Conservation (phyloP, 2,329 filamentous ascomycete genomes). For the Alternaria arbusti region DNA sequence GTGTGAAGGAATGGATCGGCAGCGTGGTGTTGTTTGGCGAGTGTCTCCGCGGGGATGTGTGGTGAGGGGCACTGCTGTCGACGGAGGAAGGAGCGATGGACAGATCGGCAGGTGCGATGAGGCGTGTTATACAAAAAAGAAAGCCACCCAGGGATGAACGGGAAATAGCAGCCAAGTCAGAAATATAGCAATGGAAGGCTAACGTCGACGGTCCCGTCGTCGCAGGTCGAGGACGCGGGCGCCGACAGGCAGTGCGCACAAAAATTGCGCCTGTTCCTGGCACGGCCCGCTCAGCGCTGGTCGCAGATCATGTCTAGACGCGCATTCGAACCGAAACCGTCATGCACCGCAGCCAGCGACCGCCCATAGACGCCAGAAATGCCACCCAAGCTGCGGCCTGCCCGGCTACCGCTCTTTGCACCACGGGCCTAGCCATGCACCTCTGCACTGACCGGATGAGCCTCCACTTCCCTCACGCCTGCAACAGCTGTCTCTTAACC, state of each 20-base stretch:
- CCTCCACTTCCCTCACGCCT: neutral
- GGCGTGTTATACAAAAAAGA: neutral
- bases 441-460: neutral
- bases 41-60: slow-evolving; percentile 8
- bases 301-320: slow-evolving; percentile 17
- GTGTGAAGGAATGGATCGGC: neutral
- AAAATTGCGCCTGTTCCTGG: slow-evolving; percentile 28
- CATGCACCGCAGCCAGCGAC: slow-evolving; percentile 5
- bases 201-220: slow-evolving; percentile 1
- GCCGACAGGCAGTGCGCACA: neutral
- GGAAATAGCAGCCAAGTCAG: neutral
- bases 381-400: slow-evolving; percentile 10
- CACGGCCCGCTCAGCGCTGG: slow-evolving; percentile 15
- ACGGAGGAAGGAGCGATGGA: slow-evolving; percentile 1
- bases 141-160: neutral
- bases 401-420: slow-evolving; percentile 6
- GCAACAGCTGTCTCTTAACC: neutral
- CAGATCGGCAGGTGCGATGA: slow-evolving; percentile 1
- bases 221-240: slow-evolving; percentile 7
- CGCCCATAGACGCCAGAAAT: slow-evolving; percentile 7
- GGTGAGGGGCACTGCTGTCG: slow-evolving; percentile 9
- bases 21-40: neutral
- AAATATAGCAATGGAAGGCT: neutral
- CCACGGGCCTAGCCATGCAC: neutral
- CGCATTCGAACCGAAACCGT: slow-evolving; percentile 3